Evolutionary conservation across 106 monocot species (phyloP).

Genomic region (Platanthera zijinensis): DNA sequence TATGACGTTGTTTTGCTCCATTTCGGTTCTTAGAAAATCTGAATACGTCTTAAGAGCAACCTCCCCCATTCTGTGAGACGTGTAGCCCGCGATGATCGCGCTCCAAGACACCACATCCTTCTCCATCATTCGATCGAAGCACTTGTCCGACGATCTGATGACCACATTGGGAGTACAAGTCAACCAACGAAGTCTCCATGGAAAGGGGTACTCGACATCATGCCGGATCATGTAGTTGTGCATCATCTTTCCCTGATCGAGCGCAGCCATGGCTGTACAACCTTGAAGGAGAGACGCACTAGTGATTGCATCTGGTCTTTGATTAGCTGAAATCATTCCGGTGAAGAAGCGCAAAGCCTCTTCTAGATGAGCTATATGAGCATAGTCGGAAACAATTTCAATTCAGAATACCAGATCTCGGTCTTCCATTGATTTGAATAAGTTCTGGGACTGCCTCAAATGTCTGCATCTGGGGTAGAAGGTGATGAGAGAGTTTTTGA

Average conservation of each 20-base stretch:
- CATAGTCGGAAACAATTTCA: conserved; percentile 36
- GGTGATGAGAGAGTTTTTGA: conserved; percentile 46
- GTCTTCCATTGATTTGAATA: conserved; percentile 38
- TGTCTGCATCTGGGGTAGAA: conserved; percentile 59
- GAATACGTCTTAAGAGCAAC: conserved; percentile 12
- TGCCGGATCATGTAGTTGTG: conserved; percentile 35
- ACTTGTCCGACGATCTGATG: conserved; percentile 18
- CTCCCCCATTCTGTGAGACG: conserved; percentile 10
- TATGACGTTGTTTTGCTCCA: conserved; percentile 19
- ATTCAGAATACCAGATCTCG: conserved; percentile 68
- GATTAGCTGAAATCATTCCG: conserved; percentile 21
- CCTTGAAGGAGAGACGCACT: conserved; percentile 39
- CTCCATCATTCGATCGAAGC: conserved; percentile 23
- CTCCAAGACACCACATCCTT: conserved; percentile 33
- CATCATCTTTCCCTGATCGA: conserved; percentile 35
- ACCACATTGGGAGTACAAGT: conserved; percentile 42
- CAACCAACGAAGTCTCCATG: conserved; percentile 35
- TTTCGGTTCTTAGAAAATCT: neutral
- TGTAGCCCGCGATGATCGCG: conserved; percentile 27
- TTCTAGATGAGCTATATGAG: conserved; percentile 34
- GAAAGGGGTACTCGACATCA: conserved; percentile 16
- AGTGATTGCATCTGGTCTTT: conserved; percentile 48
- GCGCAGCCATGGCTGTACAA: conserved; percentile 38
- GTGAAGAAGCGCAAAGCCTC: conserved; percentile 29
- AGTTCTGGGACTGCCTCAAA: conserved; percentile 7